Base-by-base conservation (phyloP, 108 stramenopile species). In the Skeletonema costatum region DNA sequence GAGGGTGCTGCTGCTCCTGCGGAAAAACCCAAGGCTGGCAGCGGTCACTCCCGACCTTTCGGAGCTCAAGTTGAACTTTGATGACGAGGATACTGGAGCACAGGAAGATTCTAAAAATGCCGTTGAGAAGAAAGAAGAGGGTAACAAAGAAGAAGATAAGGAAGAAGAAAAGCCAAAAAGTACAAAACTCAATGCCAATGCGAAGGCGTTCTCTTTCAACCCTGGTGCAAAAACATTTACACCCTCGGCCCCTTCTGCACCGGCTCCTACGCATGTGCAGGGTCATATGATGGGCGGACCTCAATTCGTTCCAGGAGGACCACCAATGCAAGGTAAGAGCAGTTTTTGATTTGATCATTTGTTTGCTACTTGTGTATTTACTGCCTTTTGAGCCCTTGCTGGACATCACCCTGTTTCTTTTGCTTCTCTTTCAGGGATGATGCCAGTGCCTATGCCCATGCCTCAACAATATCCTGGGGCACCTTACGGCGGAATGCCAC, bases 181-280 rank as follows among this genome's bases (percentile, higher is more conserved):
- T 33, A 73, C 78, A 61, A 96, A 96, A 65, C 86, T 96, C 79
- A 93, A 89, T 63, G 88, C 92, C 69, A 93, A 89, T 56, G 92
- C 94, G 39, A 96, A 93, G 64, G 64, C 70, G 21, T 93, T 93
- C 73, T 78, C 90, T 9, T 91, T 96, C 73, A 95, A 92, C 68
- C 88, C 90, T 19, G 17, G 74, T 25, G 94, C 92, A 29, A 95
- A 93, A 71, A 71, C 90, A 13, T 96, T 96, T 48, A 92, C 89
- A 31, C 94, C 94, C 9, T 81, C 85, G 14, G 76, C 73, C 60
- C 76, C 81, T 63, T 32, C 72, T 51, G 25, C 72, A 21, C 71
- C 76, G 2, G 61, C 78, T 19, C 25, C 68, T 35, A 44, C 61
- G 46, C 66, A 32, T 73, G 76, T 74, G 29, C 70, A 60, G 50